These are phyloP conservation scores for Calonectria pauciramosa DNA, from an alignment of 2,329 filamentous ascomycete genomes.

Conservation along the genomic window DNA sequence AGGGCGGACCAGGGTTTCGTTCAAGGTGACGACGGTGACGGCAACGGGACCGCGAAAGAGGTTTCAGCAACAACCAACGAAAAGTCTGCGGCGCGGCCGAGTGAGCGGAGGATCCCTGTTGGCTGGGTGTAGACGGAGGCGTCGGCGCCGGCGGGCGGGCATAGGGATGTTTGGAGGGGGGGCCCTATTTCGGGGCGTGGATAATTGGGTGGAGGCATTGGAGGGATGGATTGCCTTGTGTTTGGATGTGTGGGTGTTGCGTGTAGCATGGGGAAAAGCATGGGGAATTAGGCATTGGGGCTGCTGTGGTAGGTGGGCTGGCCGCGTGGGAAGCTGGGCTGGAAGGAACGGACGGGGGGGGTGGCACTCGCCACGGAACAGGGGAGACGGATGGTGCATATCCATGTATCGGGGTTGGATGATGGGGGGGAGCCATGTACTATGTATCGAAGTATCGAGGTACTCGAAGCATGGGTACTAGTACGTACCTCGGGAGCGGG, in stretches of 20 bases:
- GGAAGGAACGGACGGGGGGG: slow-evolving; percentile 24
- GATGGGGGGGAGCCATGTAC: background rate
- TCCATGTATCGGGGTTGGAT: slow-evolving; percentile 41
- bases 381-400: slow-evolving; percentile 26
- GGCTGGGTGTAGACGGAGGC: slow-evolving; percentile 37
- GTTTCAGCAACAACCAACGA: slow-evolving; percentile 29
- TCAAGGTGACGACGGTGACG: slow-evolving; percentile 24
- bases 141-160: slow-evolving; percentile 34
- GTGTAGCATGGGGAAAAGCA: slow-evolving; percentile 41
- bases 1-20: slow-evolving; percentile 25
- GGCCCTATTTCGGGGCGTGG: slow-evolving; percentile 26
- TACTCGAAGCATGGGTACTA: slow-evolving; percentile 23
- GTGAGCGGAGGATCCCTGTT: slow-evolving; percentile 41
- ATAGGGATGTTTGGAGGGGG: slow-evolving; percentile 29
- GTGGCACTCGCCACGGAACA: slow-evolving; percentile 12
- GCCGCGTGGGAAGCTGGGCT: slow-evolving; percentile 41
- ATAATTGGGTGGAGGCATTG: slow-evolving; percentile 23
- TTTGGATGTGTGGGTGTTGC: slow-evolving; percentile 15
- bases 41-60: slow-evolving; percentile 23
- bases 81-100: slow-evolving; percentile 44
- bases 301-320: slow-evolving; percentile 42
- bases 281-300: slow-evolving; percentile 44
- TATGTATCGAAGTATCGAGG: slow-evolving; percentile 28
- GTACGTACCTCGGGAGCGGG: slow-evolving; percentile 37
- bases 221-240: slow-evolving; percentile 14